Evolutionary conservation across 495 filamentous ascomycete species (phyloP), one percentile per base, ranked within the genome.

Genomic region (Tuber indicum): DNA sequence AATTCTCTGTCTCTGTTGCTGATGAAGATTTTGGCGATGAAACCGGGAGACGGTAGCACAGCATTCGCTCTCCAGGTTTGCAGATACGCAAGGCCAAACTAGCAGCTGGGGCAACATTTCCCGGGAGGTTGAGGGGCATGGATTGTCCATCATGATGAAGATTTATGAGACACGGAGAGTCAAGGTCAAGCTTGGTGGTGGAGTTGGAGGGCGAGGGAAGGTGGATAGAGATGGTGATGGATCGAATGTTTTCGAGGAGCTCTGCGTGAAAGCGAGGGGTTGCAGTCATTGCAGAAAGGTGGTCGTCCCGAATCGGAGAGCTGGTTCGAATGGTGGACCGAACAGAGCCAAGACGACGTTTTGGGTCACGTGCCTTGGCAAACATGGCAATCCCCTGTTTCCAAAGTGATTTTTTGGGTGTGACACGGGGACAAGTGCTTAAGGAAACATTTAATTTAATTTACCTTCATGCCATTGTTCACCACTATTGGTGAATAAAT

Each of bases 181-280:
- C 84, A 19, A 93, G 78, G 39, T 84, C 79, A 45, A 87, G 87
- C 74, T 84, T 86, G 32, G 91, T 89, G 42, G 82, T 82, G 3
- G 84, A 71, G 47, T 85, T 84, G 69, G 84, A 82, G 3, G 86
- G 84, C 3, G 88, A 87, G 21, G 88, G 86, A 3, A 96, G 86
- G 0, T 90, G 90, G 7, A 91, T 89, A 76, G 90, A 91, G 32
- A 97, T 85, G 6, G 92, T 92, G 70, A 97, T 87, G 84, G 94
- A 92, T 19, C 91, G 90, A 79, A 99, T 96, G 82, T 97, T 93
- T 76, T 90, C 87, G 7, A 98, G 88, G 0, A 96, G 89, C 87
- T 99, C 96, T 23, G 94, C 93, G 82, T 98, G 94, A 32, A 97
- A 86, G 72, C 87, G 85, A 32, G 90, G 83, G 44, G 36, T 78